These are phyloP conservation scores for Perkinsus chesapeaki DNA, from an alignment of 169 alveolate species.

Conservation along the genomic window DNA sequence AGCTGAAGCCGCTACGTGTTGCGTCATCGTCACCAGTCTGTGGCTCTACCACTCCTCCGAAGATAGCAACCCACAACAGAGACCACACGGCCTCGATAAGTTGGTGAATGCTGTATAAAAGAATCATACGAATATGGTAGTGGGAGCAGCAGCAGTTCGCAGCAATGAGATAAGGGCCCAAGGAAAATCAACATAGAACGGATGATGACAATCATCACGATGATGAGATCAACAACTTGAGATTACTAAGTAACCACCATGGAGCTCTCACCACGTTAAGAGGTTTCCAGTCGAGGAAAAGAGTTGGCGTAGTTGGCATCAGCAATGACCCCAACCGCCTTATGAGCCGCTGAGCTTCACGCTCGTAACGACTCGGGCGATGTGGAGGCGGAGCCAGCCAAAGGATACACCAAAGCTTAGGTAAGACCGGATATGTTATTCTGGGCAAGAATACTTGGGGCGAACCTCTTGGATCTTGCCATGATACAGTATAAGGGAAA, in stretches of 20 bases:
- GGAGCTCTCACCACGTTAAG: not conserved
- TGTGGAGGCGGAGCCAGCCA: not conserved
- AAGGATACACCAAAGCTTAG: not conserved
- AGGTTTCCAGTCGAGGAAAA: not conserved
- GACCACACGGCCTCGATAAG: not conserved
- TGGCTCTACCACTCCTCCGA: not conserved
- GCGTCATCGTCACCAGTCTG: not conserved
- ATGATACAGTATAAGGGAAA: not conserved
- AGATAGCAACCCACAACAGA: not conserved
- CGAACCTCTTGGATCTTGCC: conserved; percentile 2
- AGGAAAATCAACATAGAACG: not conserved
- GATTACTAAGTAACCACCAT: not conserved
- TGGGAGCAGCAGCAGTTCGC: not conserved
- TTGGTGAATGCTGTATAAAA: not conserved
- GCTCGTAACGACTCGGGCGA: not conserved
- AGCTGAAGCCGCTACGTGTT: not conserved
- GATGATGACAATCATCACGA: not conserved
- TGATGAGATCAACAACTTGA: no score
- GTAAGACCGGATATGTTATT: not conserved
- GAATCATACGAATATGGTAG: not conserved
- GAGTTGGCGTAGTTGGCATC: not conserved
- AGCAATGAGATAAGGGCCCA: not conserved
- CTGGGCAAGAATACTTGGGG: not conserved
- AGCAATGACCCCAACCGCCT: not conserved
- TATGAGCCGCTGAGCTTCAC: not conserved